These are phyloP conservation scores for Carpinus fangiana DNA, from an alignment of 306 rosid genomes.

Conservation along the genomic window DNA sequence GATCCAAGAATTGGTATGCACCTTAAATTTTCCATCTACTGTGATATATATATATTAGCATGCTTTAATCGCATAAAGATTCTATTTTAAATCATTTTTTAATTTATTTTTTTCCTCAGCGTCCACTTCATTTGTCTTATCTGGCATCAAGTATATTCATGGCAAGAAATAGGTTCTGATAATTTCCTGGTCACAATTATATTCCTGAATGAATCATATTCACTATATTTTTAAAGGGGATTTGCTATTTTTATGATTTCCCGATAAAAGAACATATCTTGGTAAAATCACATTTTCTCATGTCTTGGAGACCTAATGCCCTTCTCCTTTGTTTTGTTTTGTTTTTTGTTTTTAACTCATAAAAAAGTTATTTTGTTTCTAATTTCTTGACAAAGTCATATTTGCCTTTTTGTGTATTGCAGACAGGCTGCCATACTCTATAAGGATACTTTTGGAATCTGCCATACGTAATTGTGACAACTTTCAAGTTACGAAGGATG, in stretches of 20 bases:
- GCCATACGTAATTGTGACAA: constrained; percentile 25
- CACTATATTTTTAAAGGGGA: neutral
- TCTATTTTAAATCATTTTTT: neutral
- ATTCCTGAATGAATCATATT: neutral
- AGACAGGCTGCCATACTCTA: constrained; percentile 34
- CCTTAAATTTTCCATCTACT: neutral
- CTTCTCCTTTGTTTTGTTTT: too few species aligned
- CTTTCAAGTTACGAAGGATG: constrained; percentile 16
- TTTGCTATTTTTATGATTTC: neutral
- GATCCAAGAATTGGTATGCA: constrained; percentile 30
- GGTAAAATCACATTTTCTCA: neutral
- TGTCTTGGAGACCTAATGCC: too few species aligned
- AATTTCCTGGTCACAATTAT: neutral
- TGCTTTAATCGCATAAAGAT: neutral
- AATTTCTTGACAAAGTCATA: neutral
- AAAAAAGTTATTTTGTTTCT: neutral
- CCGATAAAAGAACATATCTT: neutral
- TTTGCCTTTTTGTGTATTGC: neutral
- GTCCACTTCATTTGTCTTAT: neutral
- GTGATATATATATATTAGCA: neutral
- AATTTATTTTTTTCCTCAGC: neutral
- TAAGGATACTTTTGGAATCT: constrained; percentile 35
- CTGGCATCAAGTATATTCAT: neutral
- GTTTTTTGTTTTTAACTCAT: too few species aligned
- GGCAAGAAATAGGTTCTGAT: neutral